These are phyloP conservation scores for Fusarium heterosporum DNA, from an alignment of 2,329 filamentous ascomycete genomes.

Conservation along the genomic window DNA sequence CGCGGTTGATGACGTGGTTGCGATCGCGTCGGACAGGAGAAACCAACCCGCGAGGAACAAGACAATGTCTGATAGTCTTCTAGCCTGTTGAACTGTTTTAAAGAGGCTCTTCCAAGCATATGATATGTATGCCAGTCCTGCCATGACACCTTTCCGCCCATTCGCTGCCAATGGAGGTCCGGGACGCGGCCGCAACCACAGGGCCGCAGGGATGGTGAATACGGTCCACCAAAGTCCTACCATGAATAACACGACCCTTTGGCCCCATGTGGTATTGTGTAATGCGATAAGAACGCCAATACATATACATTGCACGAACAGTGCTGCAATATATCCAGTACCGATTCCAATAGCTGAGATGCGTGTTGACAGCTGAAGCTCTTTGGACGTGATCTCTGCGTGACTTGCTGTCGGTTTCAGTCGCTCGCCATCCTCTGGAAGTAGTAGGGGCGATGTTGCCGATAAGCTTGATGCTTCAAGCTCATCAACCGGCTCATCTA, in stretches of 20 bases:
- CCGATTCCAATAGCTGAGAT: slow-evolving; percentile 95
- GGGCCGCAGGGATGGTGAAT: slow-evolving; percentile 87
- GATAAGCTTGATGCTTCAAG: slow-evolving; percentile 50
- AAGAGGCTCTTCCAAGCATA: slow-evolving; percentile 91
- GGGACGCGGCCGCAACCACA: slow-evolving; percentile 89
- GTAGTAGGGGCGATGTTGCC: slow-evolving; percentile 62
- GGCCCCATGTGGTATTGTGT: slow-evolving; percentile 83
- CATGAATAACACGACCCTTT: slow-evolving; percentile 86
- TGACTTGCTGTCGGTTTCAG: slow-evolving; percentile 57
- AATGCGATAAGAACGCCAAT: slow-evolving; percentile 81
- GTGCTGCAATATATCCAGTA: slow-evolving; percentile 89
- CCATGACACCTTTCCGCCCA: slow-evolving; percentile 52
- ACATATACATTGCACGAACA: slow-evolving; percentile 84
- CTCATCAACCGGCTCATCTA: slow-evolving; percentile 51
- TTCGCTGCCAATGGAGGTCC: slow-evolving; percentile 78
- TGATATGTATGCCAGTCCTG: slow-evolving; percentile 76
- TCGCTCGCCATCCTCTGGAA: slow-evolving; percentile 53
- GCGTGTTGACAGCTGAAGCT: slow-evolving; percentile 85
- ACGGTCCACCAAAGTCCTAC: slow-evolving; percentile 93
- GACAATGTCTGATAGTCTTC: slow-evolving; percentile 77
- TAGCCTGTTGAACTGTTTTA: slow-evolving; percentile 80
- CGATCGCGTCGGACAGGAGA: slow-evolving; percentile 91
- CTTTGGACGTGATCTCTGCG: slow-evolving; percentile 68
- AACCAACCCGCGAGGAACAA: slow-evolving; percentile 93
- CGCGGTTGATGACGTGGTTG: slow-evolving; percentile 93